Evolutionary conservation across 257 asterid genomes (phyloP).

Genomic region (Rhazya stricta): DNA sequence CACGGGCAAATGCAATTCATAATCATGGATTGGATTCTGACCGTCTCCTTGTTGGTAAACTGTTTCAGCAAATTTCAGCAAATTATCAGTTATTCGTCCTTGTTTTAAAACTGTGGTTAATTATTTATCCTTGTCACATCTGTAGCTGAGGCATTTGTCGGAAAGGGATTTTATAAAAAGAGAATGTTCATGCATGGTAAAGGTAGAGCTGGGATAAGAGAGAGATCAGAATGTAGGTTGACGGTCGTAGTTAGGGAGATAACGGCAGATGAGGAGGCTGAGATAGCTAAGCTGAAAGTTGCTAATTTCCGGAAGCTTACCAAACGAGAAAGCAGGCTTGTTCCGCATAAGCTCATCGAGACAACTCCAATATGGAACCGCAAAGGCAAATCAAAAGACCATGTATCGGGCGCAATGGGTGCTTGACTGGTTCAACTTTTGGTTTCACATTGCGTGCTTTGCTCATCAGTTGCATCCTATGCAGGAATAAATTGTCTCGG

Average conservation of each 20-base stretch:
- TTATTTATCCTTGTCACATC: conserved; percentile 1
- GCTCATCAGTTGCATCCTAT: not conserved
- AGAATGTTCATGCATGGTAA: conserved; percentile 69
- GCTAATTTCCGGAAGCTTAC: conserved; percentile 63
- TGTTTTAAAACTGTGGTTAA: not conserved
- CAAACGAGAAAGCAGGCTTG: conserved; percentile 69
- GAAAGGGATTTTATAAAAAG: conserved; percentile 72
- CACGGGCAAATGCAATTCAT: conserved; percentile 89
- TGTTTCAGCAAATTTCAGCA: not conserved
- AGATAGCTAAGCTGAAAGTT: conserved; percentile 83
- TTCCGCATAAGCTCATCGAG: conserved; percentile 85
- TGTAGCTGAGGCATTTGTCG: conserved; percentile 91
- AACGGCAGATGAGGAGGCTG: conserved; percentile 83
- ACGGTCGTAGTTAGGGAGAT: conserved; percentile 82
- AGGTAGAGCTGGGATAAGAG: conserved; percentile 58
- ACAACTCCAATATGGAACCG: conserved; percentile 89
- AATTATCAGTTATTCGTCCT: not conserved
- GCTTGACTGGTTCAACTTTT: conserved; percentile 19
- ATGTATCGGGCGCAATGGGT: conserved; percentile 25
- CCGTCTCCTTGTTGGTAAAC: conserved; percentile 82
- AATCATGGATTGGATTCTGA: conserved; percentile 71
- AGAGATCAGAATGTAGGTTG: conserved; percentile 75
- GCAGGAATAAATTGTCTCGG: not conserved
- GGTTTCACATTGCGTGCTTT: not conserved
- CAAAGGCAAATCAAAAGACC: conserved; percentile 41